phyloP scores from a whole-genome alignment of 2,329 filamentous ascomycete genomes.

The Colletotrichum costaricense region DNA sequence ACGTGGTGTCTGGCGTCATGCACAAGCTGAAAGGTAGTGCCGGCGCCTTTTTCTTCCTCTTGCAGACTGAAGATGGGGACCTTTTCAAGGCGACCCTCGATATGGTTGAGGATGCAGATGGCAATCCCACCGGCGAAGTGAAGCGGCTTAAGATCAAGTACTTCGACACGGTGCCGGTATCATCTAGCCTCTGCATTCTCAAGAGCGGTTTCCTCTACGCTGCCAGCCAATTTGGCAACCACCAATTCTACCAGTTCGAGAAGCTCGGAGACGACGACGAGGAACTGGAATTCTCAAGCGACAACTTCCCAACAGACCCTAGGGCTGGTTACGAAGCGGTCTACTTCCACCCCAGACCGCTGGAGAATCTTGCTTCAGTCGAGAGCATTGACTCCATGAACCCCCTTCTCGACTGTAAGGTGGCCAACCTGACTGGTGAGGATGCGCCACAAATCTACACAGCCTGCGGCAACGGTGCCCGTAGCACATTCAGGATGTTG shows the following conservation, averaged over 20 bases:
- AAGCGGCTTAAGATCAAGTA: constrained; percentile 92
- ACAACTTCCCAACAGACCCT: constrained; percentile 82
- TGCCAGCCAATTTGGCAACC: constrained; percentile 91
- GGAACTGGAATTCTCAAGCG: constrained; percentile 86
- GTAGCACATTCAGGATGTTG: constrained; percentile 90
- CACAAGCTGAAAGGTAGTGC: constrained; percentile 87
- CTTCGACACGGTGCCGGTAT: constrained; percentile 94
- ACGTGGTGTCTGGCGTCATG: constrained; percentile 92
- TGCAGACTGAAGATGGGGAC: constrained; percentile 98
- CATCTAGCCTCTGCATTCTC: constrained; percentile 88
- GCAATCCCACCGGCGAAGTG: constrained; percentile 84
- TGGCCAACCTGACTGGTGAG: constrained; percentile 90
- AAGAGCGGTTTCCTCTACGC: constrained; percentile 97
- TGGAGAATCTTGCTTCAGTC: constrained; percentile 86
- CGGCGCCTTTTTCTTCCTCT: constrained; percentile 94
- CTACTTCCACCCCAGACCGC: constrained; percentile 84
- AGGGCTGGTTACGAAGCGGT: constrained; percentile 78
- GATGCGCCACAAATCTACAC: constrained; percentile 98
- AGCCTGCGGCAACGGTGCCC: constrained; percentile 86
- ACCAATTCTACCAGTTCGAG: constrained; percentile 96
- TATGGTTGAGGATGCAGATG: constrained; percentile 84
- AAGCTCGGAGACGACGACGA: constrained; percentile 96
- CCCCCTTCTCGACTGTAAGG: constrained; percentile 89
- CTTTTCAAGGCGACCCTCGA: constrained; percentile 96
- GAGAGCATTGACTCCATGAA: constrained; percentile 91